Percentiles rank a stretch among this genome's conserved stretches.
These are phyloP conservation scores for Piedraia hortae DNA, from an alignment of 2,329 filamentous ascomycete genomes.

Conservation along the genomic window DNA sequence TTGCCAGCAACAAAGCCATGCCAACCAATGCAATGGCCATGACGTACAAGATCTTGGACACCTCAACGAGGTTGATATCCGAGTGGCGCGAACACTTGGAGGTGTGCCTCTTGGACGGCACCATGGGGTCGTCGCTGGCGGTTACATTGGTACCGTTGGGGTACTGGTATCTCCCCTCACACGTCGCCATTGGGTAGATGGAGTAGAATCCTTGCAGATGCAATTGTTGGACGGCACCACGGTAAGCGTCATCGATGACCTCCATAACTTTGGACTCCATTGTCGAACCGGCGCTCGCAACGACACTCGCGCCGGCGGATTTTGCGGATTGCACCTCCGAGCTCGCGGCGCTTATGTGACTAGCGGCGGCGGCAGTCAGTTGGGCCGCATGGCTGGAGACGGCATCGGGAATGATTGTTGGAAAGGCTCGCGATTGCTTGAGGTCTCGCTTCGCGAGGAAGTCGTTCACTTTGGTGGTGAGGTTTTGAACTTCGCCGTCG, in stretches of 20 bases:
- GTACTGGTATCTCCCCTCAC: constrained; percentile 21
- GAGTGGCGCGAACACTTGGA: constrained; percentile 25
- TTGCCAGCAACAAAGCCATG: constrained; percentile 17
- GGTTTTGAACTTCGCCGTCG: no score
- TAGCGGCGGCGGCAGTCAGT: constrained; percentile 3
- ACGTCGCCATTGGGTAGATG: constrained; percentile 32
- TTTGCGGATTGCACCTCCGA: constrained; percentile 4
- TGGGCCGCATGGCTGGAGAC: no score
- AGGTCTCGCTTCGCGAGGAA: no score
- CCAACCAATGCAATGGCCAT: constrained; percentile 18
- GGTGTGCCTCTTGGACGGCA: constrained; percentile 3
- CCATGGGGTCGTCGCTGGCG: constrained; percentile 5
- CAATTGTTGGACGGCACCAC: constrained; percentile 12
- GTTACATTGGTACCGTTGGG: constrained; percentile 17
- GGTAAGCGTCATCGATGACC: constrained; percentile 13
- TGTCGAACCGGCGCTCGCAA: constrained; percentile 7
- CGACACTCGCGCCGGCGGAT: constrained; percentile 6
- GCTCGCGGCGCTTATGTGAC: constrained; percentile 5
- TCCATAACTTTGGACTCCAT: constrained; percentile 17
- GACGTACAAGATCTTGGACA: constrained; percentile 30
- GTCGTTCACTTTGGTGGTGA: not conserved
- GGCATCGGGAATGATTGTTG: no score
- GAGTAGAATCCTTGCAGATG: constrained; percentile 33
- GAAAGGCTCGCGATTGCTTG: no score
- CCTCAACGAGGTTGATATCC: constrained; percentile 28